Evolutionary conservation across 768 basidiomycete genomes (phyloP), one percentile per base, ranked within the genome.

Genomic region (Russula sp.): DNA sequence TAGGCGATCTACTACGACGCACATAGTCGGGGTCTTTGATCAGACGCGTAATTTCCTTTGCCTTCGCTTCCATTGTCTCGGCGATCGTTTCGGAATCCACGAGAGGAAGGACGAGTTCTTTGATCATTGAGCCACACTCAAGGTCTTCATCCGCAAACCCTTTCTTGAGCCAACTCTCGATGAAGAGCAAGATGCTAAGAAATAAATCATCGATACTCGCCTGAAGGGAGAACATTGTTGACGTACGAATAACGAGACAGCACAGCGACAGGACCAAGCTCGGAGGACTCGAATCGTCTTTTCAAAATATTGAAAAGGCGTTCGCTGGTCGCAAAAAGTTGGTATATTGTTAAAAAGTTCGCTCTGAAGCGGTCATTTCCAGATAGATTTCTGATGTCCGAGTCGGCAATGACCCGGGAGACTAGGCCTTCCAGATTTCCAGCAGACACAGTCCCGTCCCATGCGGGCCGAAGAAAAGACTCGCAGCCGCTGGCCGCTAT

Each of bases 341-440:
- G 59, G 48, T 57, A 65, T 30, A n/a, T 36, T 9, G 60, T 65
- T 34, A 65, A 61, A 57, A 65, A 61, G 0, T 34, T 18, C 20
- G 46, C 36, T 3, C 5, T 36, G 26, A 65, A 61, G n/a, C 20
- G 24, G 18, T 50, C 42, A 3, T 57, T 59, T 26, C 5, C 34
- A 2, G 40, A 18, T 10, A 40, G 14, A 26, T 57, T n/a, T n/a
- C 42, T 20, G 54, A 26, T n/a, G n/a, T 5, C 16, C 38, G 61
- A 0, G 36, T 36, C 11, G 13, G 36, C 5, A 13, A 36, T 57
- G 16, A 22, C 24, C 2, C 55, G 54, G 14, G 38, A 38, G 24
- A 65, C 18, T 40, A 65, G 55, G 50, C 64, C 64, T 57, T 65
- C 64, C 3, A 65, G 64, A 24, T 57, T 65, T 9, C 55, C 64